phyloP scores from a whole-genome alignment of 2,329 filamentous ascomycete genomes.

The Diaporthe aspalathi region DNA sequence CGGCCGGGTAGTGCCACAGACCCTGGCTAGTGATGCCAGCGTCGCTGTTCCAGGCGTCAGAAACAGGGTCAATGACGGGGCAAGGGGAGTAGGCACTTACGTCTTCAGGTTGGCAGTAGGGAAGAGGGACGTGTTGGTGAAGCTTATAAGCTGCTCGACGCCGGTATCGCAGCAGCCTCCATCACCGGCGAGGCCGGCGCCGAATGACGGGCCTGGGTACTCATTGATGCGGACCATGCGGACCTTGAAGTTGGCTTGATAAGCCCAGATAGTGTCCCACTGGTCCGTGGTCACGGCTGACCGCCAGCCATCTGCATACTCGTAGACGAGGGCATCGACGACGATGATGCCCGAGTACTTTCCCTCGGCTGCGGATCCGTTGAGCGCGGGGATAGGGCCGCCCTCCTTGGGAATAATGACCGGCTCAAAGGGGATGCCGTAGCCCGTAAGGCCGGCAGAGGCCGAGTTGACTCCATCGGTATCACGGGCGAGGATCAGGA shows the following conservation, averaged over 20 bases:
- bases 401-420: background rate
- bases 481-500: slow-evolving; percentile 10
- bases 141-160: slow-evolving; percentile 22
- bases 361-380: background rate
- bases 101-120: slow-evolving; percentile 4
- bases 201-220: background rate
- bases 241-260: slow-evolving; percentile 13
- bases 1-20: slow-evolving; percentile 4
- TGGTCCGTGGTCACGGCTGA: background rate
- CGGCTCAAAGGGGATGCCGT: background rate
- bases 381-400: background rate
- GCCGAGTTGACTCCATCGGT: background rate
- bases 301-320: background rate
- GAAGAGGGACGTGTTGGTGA: slow-evolving; percentile 6
- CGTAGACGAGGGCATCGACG: background rate
- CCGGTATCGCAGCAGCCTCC: slow-evolving; percentile 7
- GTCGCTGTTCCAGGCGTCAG: background rate
- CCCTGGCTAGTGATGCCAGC: background rate
- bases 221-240: slow-evolving; percentile 19
- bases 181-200: background rate
- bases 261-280: background rate
- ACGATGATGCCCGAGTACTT: slow-evolving; percentile 16
- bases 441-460: background rate
- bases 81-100: background rate
- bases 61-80: background rate